These are phyloP conservation scores for Epithemia pelagica DNA, from an alignment of 108 stramenopile species.

Conservation along the genomic window DNA sequence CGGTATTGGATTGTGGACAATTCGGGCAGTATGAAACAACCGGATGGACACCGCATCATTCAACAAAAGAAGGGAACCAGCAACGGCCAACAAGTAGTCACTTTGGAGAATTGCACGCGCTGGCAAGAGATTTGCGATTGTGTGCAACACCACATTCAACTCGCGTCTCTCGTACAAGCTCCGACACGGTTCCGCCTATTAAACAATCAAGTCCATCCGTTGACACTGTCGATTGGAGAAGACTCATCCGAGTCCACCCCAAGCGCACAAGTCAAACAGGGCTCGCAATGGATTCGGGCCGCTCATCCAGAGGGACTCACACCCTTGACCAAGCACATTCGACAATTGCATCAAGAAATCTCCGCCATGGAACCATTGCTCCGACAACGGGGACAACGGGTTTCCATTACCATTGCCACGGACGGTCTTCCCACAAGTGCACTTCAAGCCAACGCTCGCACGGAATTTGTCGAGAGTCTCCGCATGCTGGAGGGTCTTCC, in stretches of 20 bases:
- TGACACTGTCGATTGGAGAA: too few species aligned
- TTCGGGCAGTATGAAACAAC: slow-evolving; percentile 48
- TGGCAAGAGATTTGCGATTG: slow-evolving; percentile 62
- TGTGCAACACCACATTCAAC: slow-evolving; percentile 51
- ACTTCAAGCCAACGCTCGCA: slow-evolving; percentile 8
- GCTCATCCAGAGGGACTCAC: too few species aligned
- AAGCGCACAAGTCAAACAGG: too few species aligned
- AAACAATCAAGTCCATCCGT: too few species aligned
- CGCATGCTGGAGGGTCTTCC: slow-evolving; percentile 35
- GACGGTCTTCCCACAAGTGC: slow-evolving; percentile 70
- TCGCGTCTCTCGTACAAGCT: slow-evolving; percentile 38
- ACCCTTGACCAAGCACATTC: too few species aligned
- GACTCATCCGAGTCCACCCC: too few species aligned
- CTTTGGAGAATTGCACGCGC: slow-evolving; percentile 44
- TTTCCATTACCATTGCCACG: slow-evolving; percentile 62
- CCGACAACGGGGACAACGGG: slow-evolving; percentile 44
- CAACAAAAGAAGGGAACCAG: too few species aligned
- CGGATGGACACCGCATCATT: slow-evolving; percentile 51
- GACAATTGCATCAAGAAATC: slow-evolving; percentile 51
- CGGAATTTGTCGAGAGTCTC: slow-evolving; percentile 29
- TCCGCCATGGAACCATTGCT: slow-evolving; percentile 36
- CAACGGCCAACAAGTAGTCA: too few species aligned
- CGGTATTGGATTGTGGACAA: slow-evolving; percentile 77
- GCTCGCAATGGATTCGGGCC: too few species aligned
- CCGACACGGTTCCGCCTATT: slow-evolving; percentile 62